Percentiles rank a stretch among this genome's conserved stretches.
phyloP scores from a whole-genome alignment of 495 filamentous ascomycete genomes.

The Choiromyces venosus region DNA sequence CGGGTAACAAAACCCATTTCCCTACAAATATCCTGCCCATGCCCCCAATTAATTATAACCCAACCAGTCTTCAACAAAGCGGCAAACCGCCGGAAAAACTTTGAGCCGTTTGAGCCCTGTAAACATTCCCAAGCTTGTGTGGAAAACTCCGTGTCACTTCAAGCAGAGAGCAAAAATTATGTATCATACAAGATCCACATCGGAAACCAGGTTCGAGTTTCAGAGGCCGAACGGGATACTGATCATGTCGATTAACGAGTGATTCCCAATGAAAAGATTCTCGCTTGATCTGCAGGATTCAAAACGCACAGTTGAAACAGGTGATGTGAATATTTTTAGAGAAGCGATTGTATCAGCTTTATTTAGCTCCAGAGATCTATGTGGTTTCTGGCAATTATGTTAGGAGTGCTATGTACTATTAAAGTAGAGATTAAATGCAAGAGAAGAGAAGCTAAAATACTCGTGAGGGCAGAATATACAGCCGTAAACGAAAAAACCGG shows the following conservation, averaged over 20 bases:
- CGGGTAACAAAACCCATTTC: not conserved
- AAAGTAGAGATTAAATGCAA: not conserved
- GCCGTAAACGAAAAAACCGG: not conserved
- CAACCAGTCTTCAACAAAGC: not conserved
- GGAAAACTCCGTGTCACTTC: not conserved
- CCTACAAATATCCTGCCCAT: not conserved
- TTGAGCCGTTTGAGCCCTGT: not conserved
- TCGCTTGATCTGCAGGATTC: not conserved
- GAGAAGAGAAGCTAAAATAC: conserved; percentile 3
- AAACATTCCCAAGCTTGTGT: not conserved
- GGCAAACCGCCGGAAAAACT: not conserved
- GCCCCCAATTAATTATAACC: not conserved
- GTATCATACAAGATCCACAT: not conserved
- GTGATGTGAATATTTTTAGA: not conserved
- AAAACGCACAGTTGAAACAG: not conserved
- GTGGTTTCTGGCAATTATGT: not conserved
- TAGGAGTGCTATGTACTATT: not conserved
- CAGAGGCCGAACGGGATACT: not conserved
- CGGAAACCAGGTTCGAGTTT: not conserved
- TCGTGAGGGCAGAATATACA: not conserved
- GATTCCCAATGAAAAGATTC: not conserved
- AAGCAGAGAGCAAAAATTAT: not conserved
- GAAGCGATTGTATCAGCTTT: not conserved
- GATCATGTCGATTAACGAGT: not conserved
- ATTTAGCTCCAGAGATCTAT: not conserved